These are phyloP conservation scores for Tuber aestivum DNA, from an alignment of 495 filamentous ascomycete species.

Conservation along the genomic window DNA sequence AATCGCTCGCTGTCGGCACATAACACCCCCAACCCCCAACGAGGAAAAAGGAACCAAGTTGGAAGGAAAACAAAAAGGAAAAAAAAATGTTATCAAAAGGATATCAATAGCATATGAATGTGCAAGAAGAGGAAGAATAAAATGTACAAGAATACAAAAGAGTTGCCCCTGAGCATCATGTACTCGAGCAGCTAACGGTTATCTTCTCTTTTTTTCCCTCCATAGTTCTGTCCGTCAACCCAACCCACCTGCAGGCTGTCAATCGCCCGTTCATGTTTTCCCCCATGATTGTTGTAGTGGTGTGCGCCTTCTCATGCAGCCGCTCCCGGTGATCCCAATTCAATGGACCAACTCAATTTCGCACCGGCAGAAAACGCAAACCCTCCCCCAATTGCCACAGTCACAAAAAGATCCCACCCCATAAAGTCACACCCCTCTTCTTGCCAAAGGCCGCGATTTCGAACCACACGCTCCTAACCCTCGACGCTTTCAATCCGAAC, in stretches of 20 bases:
- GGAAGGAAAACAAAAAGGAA: slow-evolving; percentile 8
- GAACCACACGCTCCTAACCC: slow-evolving; percentile 14
- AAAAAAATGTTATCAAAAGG: slow-evolving; percentile 10
- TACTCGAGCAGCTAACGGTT: background rate
- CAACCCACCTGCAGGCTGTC: background rate
- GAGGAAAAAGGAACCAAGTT: slow-evolving; percentile 17
- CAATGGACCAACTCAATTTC: slow-evolving; percentile 3
- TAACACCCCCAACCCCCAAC: background rate
- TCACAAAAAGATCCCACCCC: background rate
- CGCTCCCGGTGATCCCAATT: background rate
- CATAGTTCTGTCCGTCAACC: background rate
- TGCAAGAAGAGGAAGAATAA: background rate
- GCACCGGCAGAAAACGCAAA: background rate
- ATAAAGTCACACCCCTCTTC: background rate
- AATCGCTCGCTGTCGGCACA: background rate
- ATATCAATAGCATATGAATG: slow-evolving; percentile 19
- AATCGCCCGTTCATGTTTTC: background rate
- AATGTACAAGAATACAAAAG: background rate
- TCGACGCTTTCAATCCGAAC: slow-evolving; percentile 23
- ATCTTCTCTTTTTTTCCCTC: slow-evolving; percentile 14
- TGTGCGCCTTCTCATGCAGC: background rate
- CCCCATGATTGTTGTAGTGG: background rate
- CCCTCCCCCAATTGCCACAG: background rate
- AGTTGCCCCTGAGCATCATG: background rate
- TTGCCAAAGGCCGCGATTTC: background rate